Conservation (phyloP, 176 grass and related monocot genomes). For the Aegilops umbellulata region DNA sequence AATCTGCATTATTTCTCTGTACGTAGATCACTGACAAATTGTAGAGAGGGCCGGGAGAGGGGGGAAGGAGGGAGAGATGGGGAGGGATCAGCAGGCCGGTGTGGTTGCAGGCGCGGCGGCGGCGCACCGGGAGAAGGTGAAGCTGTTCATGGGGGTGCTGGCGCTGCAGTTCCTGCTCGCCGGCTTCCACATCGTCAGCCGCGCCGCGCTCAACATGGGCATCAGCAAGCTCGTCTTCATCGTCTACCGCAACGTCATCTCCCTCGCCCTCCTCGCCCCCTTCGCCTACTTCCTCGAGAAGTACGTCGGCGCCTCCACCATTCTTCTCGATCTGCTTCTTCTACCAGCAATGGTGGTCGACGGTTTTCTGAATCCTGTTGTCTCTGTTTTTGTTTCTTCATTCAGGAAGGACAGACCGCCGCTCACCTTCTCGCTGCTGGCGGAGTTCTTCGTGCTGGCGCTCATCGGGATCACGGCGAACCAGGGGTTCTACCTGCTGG, state of each 20-base stretch:
- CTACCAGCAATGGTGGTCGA: not conserved
- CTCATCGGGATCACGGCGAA: constrained; percentile 91
- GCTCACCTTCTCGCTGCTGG: constrained; percentile 78
- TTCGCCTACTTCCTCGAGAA: constrained; percentile 99
- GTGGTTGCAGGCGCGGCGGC: not conserved
- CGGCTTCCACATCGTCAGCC: constrained; percentile 83
- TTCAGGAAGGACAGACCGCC: constrained; percentile 89
- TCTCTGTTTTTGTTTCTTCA: not conserved
- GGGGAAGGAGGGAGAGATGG: constrained; percentile 2
- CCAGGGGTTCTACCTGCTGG: constrained; percentile 96
- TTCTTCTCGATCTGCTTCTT: too few species aligned
- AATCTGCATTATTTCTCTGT: not conserved
- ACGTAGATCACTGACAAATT: not conserved
- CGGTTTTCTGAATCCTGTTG: not conserved
- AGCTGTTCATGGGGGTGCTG: constrained; percentile 69
- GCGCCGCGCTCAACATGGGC: constrained; percentile 90
- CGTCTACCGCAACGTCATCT: constrained; percentile 89
- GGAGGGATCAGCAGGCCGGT: constrained; percentile 17
- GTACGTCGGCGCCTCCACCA: constrained; percentile 22
- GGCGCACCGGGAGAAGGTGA: constrained; percentile 63
- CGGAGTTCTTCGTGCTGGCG: constrained; percentile 85
- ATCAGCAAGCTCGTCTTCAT: constrained; percentile 92
- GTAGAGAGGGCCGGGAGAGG: too few species aligned
- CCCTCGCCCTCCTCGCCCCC: constrained; percentile 75
- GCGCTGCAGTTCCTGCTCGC: constrained; percentile 75